Evolutionary conservation across 2,329 filamentous ascomycete genomes (phyloP), one percentile per base, ranked within the genome.

Genomic region (Neofusicoccum parvum): DNA sequence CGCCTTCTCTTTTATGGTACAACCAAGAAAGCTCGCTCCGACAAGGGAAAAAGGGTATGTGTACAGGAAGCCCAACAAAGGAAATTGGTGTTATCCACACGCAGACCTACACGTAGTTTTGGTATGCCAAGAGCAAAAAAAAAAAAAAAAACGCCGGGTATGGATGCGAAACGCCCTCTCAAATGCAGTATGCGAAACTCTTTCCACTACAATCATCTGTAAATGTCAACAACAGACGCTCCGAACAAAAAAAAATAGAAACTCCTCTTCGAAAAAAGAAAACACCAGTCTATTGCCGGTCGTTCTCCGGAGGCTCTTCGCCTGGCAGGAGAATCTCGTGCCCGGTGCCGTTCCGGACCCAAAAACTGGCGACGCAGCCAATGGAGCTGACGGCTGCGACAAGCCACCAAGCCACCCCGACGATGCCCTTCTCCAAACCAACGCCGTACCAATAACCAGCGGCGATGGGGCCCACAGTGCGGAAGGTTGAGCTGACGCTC

Each of bases 311-410:
- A 27, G 53, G 45, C 11, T 66, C 64, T 34, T 66, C 64, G 20
- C 64, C 64, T 5, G 64, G 64, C n/a, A 66, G 41, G 5, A 66
- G 50, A n/a, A 66, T 66, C 49, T 66, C 64, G 34, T 66, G 64
- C 12, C 64, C 64, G n/a, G 64, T 66, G 0, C 88, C 89, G 70
- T 91, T 89, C 43, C 86, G 80, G n/a, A 91, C 86, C 65, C 83
- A 82, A 75, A 87, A 84, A 1, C 86, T 83, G 11, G 87, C 81
- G 2, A 82, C 73, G 74, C 86, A 90, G 0, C 87, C 87, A 5
- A 86, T 62, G 6, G 83, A 77, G 0, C 86, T 83, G 27, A 89
- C 80, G 5, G 78, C 72, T 0, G 86, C 85, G 46, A 86, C 74
- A 20, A 80, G 80, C 85, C 85, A 88, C 85, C 85, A 88, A 0